phyloP scores from a whole-genome alignment of 441 rosid species.

The Croton laevigatus region DNA sequence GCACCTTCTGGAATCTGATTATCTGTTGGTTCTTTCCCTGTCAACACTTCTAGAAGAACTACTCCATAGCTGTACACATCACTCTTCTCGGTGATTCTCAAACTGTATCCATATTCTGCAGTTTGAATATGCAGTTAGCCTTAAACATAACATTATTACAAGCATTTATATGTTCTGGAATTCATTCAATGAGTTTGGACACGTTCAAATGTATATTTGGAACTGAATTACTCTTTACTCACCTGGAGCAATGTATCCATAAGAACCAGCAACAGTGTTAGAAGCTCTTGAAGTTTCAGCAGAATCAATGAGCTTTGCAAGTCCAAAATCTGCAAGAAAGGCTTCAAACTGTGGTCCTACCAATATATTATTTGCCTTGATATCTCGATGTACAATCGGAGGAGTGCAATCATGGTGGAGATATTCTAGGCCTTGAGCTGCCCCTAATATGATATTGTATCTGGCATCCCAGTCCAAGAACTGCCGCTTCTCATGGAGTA shows the following conservation, averaged over 20 bases:
- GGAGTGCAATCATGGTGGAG: slow-evolving; percentile 73
- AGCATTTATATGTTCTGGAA: neutral
- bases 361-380: slow-evolving; percentile 69
- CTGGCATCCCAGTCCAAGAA: slow-evolving; percentile 67
- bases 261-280: slow-evolving; percentile 59
- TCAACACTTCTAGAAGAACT: slow-evolving; percentile 71
- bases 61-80: slow-evolving; percentile 93
- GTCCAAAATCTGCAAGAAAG: slow-evolving; percentile 66
- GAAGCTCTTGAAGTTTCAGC: slow-evolving; percentile 46
- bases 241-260: slow-evolving; percentile 83
- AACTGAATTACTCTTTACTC: slow-evolving; percentile 21
- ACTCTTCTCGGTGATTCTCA: slow-evolving; percentile 73
- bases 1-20: slow-evolving; percentile 55
- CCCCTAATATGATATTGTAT: slow-evolving; percentile 58
- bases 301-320: slow-evolving; percentile 55
- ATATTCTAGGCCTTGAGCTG: slow-evolving; percentile 66
- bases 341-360: slow-evolving; percentile 64
- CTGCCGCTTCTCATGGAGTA: slow-evolving; percentile 49
- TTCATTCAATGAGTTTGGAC: neutral
- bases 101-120: slow-evolving; percentile 76
- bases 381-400: slow-evolving; percentile 63
- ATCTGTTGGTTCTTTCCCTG: slow-evolving; percentile 73
- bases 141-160: neutral
- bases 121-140: neutral
- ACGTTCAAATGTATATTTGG: neutral